phyloP scores from a whole-genome alignment of 2,329 filamentous ascomycete species.

The Arthrobotrys entomopaga region DNA sequence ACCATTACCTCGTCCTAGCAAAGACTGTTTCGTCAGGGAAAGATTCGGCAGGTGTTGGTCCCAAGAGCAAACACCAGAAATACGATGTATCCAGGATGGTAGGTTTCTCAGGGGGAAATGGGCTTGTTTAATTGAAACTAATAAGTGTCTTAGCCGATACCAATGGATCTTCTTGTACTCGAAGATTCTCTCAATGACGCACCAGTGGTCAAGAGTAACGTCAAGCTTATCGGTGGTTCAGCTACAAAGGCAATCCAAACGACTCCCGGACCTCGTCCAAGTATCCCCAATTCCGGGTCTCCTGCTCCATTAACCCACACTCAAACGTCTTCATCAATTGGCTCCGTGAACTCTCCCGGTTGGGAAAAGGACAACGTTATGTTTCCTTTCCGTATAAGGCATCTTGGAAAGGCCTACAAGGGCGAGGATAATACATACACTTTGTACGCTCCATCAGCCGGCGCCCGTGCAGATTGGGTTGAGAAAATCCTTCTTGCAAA shows the following conservation, averaged over 20 bases:
- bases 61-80: conserved; percentile 70
- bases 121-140: not conserved
- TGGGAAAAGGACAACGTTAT: conserved; percentile 77
- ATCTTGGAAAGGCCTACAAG: conserved; percentile 71
- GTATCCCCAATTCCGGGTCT: conserved; percentile 64
- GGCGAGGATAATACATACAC: conserved; percentile 82
- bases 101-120: conserved; percentile 59
- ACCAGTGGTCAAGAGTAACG: conserved; percentile 80
- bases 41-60: conserved; percentile 76
- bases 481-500: conserved; percentile 94
- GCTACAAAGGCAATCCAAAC: conserved; percentile 63
- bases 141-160: conserved; percentile 73
- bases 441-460: conserved; percentile 80
- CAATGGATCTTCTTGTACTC: conserved; percentile 92
- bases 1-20: conserved; percentile 93
- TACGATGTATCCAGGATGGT: conserved; percentile 95
- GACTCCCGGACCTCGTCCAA: conserved; percentile 64
- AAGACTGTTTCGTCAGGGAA: conserved; percentile 74
- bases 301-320: conserved; percentile 71
- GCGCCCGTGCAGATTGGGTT: conserved; percentile 87
- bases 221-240: conserved; percentile 63
- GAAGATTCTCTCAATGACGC: conserved; percentile 89
- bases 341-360: conserved; percentile 63
- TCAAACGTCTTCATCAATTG: conserved; percentile 74
- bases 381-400: conserved; percentile 95